A percentile compares a stretch with the other conserved stretches of the same genome.
Conservation (phyloP, 192 early-diverging fungal genomes). For the Backusella circina region DNA sequence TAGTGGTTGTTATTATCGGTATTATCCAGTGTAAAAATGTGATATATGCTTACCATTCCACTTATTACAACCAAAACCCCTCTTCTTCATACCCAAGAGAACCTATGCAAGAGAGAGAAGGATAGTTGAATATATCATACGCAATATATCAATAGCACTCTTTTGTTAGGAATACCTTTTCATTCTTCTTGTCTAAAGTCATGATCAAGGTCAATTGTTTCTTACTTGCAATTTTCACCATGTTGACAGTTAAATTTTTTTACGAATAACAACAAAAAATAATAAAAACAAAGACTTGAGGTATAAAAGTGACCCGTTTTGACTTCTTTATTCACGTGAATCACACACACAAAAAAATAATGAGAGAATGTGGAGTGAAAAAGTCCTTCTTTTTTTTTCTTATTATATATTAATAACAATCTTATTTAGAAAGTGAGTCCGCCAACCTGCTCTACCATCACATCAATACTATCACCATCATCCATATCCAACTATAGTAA, state of each 20-base stretch:
- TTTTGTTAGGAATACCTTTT: constrained; percentile 8
- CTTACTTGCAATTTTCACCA: not conserved
- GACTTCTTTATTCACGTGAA: not conserved
- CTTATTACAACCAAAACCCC: constrained; percentile 67
- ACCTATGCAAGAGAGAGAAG: constrained; percentile 26
- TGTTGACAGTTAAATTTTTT: not conserved
- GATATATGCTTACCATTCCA: constrained; percentile 52
- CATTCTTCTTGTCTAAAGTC: constrained; percentile 10
- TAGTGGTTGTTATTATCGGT: not conserved
- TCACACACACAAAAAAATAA: not conserved
- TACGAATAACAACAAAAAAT: not conserved
- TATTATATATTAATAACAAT: not conserved
- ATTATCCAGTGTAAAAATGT: not conserved
- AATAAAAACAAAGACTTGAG: not conserved
- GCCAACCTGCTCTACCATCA: constrained; percentile 93
- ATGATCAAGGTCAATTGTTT: not conserved
- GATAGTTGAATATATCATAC: not conserved
- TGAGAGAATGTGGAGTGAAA: not conserved
- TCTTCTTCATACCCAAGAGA: constrained; percentile 77
- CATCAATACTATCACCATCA: constrained; percentile 92
- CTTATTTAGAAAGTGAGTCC: constrained; percentile 35
- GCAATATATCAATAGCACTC: not conserved
- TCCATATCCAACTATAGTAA: constrained; percentile 82
- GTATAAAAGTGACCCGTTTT: not conserved
- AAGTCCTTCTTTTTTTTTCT: not conserved